Evolutionary conservation across 1,139 yeast genomes (phyloP).

Genomic region (Nakaseomyces uthaithaninus): DNA sequence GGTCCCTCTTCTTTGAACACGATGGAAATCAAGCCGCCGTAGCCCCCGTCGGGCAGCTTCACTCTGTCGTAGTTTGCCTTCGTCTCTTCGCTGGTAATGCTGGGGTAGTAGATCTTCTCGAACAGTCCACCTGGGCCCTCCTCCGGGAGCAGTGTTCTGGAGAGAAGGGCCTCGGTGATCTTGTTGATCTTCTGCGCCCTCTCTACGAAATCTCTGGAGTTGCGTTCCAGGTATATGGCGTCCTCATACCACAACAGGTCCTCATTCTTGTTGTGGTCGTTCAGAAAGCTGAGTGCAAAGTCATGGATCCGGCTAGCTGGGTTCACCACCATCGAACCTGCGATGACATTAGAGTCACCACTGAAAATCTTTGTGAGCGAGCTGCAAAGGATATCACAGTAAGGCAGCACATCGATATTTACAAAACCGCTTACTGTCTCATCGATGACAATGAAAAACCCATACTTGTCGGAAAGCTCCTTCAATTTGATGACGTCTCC

Average conservation of each 20-base stretch:
- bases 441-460: slow-evolving; percentile 77
- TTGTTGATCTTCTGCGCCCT: slow-evolving; percentile 62
- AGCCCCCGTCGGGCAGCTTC: slow-evolving; percentile 69
- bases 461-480: slow-evolving; percentile 55
- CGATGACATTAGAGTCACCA: slow-evolving; percentile 94
- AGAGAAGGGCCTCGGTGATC: slow-evolving; percentile 52
- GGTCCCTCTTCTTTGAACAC: slow-evolving; percentile 58
- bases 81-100: slow-evolving; percentile 40
- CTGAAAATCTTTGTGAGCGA: slow-evolving; percentile 88
- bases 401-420: slow-evolving; percentile 74
- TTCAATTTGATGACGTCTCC: slow-evolving; percentile 65
- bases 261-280: slow-evolving; percentile 42
- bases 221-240: slow-evolving; percentile 84
- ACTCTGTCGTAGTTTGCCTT: slow-evolving; percentile 62
- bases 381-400: slow-evolving; percentile 79
- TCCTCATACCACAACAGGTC: slow-evolving; percentile 90
- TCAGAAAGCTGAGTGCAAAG: slow-evolving; percentile 45
- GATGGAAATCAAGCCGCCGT: slow-evolving; percentile 83
- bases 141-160: slow-evolving; percentile 37
- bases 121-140: slow-evolving; percentile 37
- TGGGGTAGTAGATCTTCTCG: slow-evolving; percentile 65
- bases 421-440: slow-evolving; percentile 91
- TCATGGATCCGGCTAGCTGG: slow-evolving; percentile 50
- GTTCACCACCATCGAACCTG: slow-evolving; percentile 78
- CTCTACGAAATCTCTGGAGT: slow-evolving; percentile 76